A percentile compares a stretch with the other conserved stretches of the same genome.
Conservation (phyloP, 148 eudicot species). For the Camellia granthamiana region DNA sequence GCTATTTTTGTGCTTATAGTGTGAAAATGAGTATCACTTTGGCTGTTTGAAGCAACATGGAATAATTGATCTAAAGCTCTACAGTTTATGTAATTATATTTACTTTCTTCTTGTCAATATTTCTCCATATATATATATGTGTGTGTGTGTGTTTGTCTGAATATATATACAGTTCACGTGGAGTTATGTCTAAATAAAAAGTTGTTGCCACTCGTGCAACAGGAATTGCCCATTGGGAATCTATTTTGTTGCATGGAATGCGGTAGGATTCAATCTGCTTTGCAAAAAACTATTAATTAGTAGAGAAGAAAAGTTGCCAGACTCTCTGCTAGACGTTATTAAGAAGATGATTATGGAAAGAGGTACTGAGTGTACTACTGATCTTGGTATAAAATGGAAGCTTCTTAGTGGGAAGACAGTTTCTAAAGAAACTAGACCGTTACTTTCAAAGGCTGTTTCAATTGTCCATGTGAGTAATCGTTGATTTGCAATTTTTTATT, state of each 20-base stretch:
- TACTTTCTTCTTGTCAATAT: background rate
- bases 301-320: conserved; percentile 53
- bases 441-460: conserved; percentile 69
- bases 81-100: background rate
- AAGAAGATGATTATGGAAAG: conserved; percentile 45
- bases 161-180: background rate
- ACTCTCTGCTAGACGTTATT: conserved; percentile 33
- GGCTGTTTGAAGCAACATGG: too few species aligned
- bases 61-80: too few species aligned
- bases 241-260: conserved; percentile 73
- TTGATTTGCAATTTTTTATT: background rate
- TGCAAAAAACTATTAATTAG: conserved; percentile 42
- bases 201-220: conserved; percentile 22
- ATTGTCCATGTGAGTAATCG: conserved; percentile 62
- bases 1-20: too few species aligned
- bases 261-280: conserved; percentile 38
- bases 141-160: background rate
- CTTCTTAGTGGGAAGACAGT: conserved; percentile 62
- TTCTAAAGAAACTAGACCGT: conserved; percentile 40
- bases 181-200: background rate
- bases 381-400: conserved; percentile 70
- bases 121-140: too few species aligned
- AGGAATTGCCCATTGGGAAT: conserved; percentile 73
- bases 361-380: conserved; percentile 24
- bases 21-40: too few species aligned